Base-by-base conservation (phyloP, 208 protist genomes). In the Novymonas esmeraldas region DNA sequence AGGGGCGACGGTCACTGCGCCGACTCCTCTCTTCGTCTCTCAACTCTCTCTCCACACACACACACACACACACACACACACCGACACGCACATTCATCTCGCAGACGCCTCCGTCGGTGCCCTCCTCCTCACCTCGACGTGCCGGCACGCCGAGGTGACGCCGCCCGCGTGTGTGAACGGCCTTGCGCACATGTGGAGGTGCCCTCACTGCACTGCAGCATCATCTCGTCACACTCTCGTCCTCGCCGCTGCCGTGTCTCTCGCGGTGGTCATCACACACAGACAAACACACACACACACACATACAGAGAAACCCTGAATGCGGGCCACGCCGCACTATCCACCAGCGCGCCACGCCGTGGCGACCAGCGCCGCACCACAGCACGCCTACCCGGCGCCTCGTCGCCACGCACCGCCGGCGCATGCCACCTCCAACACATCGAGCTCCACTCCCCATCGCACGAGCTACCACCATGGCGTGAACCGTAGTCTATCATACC, bases 241-340 rank as follows among this genome's bases (percentile, higher is more conserved):
- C n/a, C n/a, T n/a, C n/a, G n/a, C n/a, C n/a, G n/a, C n/a, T n/a
- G n/a, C n/a, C n/a, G n/a, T n/a, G n/a, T n/a, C n/a, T n/a, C n/a
- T n/a, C n/a, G n/a, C n/a, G n/a, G n/a, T n/a, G n/a, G n/a, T n/a
- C n/a, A n/a, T n/a, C n/a, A 20, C 45, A 50, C 45, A 16, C 45
- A 24, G 2, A 50, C 11, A 16, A 6, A 50, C 45, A 28, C 9
- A 5, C 4, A 18, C 4, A 18, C 18, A 22, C 4, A n/a, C 0
- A 31, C 6, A 11, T 11, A 52, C 46, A 14, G 18, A 45, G 10
- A 14, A 51, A 49, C 9, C 1, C 3, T 49, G 14, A 50, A 70
- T 62, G 64, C 64, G 54, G 20, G 3, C 54, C 33, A 52, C 54
- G 9, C 64, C 54, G 7, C 51, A 62, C 39, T 61, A 55, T 22